These are phyloP conservation scores for Linum lewisii DNA, from an alignment of 345 rosid genomes.

Conservation along the genomic window DNA sequence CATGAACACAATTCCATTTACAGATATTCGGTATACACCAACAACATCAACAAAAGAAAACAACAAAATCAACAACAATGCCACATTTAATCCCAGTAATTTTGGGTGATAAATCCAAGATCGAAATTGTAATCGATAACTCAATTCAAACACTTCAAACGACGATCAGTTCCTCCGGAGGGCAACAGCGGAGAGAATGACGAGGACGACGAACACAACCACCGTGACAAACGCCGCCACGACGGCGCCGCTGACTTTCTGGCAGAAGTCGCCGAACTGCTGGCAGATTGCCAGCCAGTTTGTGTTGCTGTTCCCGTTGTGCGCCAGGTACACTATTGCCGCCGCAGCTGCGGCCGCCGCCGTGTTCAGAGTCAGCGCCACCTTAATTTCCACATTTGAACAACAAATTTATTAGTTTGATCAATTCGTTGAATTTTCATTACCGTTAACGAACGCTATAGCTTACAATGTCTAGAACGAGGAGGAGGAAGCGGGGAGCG, in stretches of 20 bases:
- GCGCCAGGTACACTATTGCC: conserved; percentile 35
- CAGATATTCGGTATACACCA: too few relatives aligned
- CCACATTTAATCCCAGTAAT: too few relatives aligned
- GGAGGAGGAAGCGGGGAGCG: conserved; percentile 33
- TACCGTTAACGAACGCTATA: too few relatives aligned
- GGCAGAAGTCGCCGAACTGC: conserved; percentile 40
- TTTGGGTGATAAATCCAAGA: too few relatives aligned
- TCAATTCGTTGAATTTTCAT: too few relatives aligned
- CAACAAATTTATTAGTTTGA: too few relatives aligned
- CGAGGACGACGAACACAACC: conserved; percentile 19
- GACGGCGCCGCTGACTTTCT: conserved; percentile 32
- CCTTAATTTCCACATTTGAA: too few relatives aligned
- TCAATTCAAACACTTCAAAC: too few relatives aligned
- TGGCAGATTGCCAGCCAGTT: conserved; percentile 48
- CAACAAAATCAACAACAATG: too few relatives aligned
- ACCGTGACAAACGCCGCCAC: conserved; percentile 35
- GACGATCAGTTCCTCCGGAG: conserved; percentile 23
- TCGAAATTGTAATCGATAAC: too few relatives aligned
- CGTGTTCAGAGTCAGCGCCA: conserved; percentile 18
- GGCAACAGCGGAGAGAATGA: conserved; percentile 33
- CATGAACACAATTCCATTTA: too few relatives aligned
- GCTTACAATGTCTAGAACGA: conserved; percentile 36
- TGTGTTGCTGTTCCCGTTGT: conserved; percentile 31
- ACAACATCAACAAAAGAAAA: too few relatives aligned
- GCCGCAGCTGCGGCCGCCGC: conserved; percentile 34